These are phyloP conservation scores for Trifolium dubium DNA, from an alignment of 306 rosid species.

Conservation along the genomic window DNA sequence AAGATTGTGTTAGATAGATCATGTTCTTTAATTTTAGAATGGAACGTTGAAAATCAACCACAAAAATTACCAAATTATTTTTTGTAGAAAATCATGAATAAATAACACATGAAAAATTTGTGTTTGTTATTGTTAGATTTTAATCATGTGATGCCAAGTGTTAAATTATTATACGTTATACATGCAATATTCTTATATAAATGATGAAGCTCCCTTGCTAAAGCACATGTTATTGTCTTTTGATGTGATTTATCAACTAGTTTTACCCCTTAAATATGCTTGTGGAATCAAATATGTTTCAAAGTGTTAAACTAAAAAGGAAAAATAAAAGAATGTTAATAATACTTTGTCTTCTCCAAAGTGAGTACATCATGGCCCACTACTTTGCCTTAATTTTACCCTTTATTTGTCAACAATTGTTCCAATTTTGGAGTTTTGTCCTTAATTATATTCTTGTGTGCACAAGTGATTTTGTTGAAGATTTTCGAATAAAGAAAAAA, in stretches of 20 bases:
- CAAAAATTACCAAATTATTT: slow-evolving; percentile 28
- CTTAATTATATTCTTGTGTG: slow-evolving; percentile 42
- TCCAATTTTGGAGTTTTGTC: slow-evolving; percentile 50
- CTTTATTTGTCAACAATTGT: slow-evolving; percentile 42
- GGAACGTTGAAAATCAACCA: slow-evolving; percentile 38
- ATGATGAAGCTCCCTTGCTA: neutral
- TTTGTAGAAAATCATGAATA: slow-evolving; percentile 47
- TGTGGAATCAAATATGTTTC: slow-evolving; percentile 52
- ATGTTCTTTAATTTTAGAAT: slow-evolving; percentile 29
- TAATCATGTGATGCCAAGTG: slow-evolving; percentile 8
- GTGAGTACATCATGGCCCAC: slow-evolving; percentile 56
- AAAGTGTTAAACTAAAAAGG: slow-evolving; percentile 38
- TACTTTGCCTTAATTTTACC: slow-evolving; percentile 46
- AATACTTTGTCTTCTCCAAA: slow-evolving; percentile 62
- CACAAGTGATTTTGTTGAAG: slow-evolving; percentile 33
- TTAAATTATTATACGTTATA: neutral
- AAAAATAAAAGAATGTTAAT: slow-evolving; percentile 37
- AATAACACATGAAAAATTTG: slow-evolving; percentile 12
- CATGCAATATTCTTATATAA: slow-evolving; percentile 13
- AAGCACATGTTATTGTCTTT: slow-evolving; percentile 17
- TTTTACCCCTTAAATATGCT: slow-evolving; percentile 37
- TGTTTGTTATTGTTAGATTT: neutral
- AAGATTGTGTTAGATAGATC: slow-evolving; percentile 36
- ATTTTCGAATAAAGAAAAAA: slow-evolving; percentile 18
- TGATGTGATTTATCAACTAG: slow-evolving; percentile 45